These are phyloP conservation scores for Tuber microsphaerosporum DNA, from an alignment of 495 filamentous ascomycete species.

Conservation along the genomic window DNA sequence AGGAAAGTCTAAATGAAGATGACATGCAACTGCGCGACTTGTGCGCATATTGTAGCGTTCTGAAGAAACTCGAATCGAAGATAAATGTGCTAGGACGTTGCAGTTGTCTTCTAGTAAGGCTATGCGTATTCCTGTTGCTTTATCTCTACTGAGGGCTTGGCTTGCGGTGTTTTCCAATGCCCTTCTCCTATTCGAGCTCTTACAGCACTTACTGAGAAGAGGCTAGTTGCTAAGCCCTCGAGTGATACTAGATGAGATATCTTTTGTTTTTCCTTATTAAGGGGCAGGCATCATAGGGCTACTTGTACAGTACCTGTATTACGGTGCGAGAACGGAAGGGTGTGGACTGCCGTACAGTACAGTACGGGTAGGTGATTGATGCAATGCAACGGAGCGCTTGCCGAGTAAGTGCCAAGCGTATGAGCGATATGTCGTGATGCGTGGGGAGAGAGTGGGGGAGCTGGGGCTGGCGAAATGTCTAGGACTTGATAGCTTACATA, in stretches of 20 bases:
- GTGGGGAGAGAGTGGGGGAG: no score
- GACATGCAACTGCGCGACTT: neutral
- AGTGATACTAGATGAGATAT: neutral
- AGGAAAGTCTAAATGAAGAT: neutral
- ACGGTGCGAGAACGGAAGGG: neutral
- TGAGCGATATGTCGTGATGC: no score
- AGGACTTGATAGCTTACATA: no score
- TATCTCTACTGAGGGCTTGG: no score
- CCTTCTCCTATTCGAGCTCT: neutral
- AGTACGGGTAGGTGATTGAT: no score
- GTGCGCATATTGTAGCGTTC: neutral
- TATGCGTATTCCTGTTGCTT: neutral
- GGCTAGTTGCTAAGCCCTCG: neutral
- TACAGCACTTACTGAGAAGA: neutral
- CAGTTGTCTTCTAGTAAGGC: neutral
- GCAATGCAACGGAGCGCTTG: no score
- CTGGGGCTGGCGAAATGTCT: no score
- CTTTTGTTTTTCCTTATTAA: neutral
- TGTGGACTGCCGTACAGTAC: no score
- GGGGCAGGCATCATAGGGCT: no score
- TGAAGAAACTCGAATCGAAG: neutral
- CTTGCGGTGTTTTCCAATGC: neutral
- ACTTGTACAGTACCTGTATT: neutral
- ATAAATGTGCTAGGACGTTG: neutral
- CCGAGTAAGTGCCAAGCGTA: no score